Percentiles rank a stretch among this genome's conserved stretches.
These are phyloP conservation scores for Bromus sterilis DNA, from an alignment of 176 grass and related monocot genomes.

Conservation along the genomic window DNA sequence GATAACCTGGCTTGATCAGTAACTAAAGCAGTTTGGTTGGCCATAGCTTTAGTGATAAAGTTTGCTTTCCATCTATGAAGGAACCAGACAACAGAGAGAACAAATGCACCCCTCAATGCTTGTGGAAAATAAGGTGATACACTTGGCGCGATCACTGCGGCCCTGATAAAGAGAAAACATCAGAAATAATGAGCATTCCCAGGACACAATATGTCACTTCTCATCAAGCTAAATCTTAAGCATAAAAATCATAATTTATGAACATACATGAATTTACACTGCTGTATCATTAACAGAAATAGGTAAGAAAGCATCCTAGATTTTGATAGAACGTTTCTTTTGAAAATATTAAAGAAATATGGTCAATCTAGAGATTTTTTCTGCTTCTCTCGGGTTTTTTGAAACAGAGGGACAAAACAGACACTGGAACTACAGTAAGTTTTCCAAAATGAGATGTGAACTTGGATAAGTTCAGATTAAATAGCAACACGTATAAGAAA, in stretches of 20 bases:
- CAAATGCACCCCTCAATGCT: conserved; percentile 69
- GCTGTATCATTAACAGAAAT: not conserved
- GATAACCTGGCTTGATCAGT: conserved; percentile 66
- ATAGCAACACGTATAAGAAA: not conserved
- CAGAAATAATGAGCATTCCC: conserved; percentile 17
- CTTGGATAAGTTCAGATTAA: not conserved
- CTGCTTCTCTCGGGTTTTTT: not conserved
- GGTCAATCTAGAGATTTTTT: not conserved
- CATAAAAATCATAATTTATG: not conserved
- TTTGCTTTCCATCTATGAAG: conserved; percentile 93
- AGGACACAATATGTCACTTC: not conserved
- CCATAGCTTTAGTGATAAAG: conserved; percentile 53
- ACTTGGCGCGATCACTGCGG: conserved; percentile 56
- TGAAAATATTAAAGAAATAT: conserved; percentile 20
- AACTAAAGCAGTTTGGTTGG: conserved; percentile 23
- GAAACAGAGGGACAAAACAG: conserved; percentile 4
- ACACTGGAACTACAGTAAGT: too few species aligned
- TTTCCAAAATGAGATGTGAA: not conserved
- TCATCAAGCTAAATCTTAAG: not conserved
- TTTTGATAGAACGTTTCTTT: not conserved
- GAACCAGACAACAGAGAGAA: conserved; percentile 91
- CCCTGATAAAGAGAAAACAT: conserved; percentile 41
- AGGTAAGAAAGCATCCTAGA: not conserved
- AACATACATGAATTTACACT: not conserved
- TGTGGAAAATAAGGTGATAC: conserved; percentile 59